phyloP scores from a whole-genome alignment of 2,329 filamentous ascomycete genomes.

The Thielaviopsis punctulata region DNA sequence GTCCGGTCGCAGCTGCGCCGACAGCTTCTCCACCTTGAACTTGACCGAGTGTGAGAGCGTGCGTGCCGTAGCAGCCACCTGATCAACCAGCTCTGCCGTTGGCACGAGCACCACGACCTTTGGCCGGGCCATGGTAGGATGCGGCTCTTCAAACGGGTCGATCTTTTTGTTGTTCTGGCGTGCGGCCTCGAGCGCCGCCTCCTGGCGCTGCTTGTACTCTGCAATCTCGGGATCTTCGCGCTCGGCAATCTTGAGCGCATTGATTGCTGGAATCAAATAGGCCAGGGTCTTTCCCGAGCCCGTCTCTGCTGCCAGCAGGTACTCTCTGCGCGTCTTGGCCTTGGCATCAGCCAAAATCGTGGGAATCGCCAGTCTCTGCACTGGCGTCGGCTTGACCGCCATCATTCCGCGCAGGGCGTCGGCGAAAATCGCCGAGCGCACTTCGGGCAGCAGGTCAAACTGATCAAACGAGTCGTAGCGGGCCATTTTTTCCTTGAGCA shows the following conservation, averaged over 20 bases:
- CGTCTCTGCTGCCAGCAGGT: constrained; percentile 83
- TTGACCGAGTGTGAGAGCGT: constrained; percentile 69
- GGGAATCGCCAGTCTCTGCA: constrained; percentile 80
- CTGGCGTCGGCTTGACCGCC: constrained; percentile 67
- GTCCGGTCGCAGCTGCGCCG: constrained; percentile 55
- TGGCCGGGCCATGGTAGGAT: constrained; percentile 62
- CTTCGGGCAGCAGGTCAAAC: constrained; percentile 53
- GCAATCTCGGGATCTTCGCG: constrained; percentile 39
- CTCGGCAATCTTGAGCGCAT: constrained; percentile 69
- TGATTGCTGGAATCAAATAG: constrained; percentile 69
- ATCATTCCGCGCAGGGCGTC: constrained; percentile 61
- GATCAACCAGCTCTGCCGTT: constrained; percentile 77
- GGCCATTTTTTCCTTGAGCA: constrained; percentile 37
- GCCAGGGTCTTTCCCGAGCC: constrained; percentile 94
- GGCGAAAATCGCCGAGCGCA: constrained; percentile 53
- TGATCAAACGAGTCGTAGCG: constrained; percentile 64
- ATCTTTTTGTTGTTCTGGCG: constrained; percentile 36
- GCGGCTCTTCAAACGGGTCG: constrained; percentile 52
- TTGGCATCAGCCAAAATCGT: constrained; percentile 45
- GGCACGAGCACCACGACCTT: constrained; percentile 76
- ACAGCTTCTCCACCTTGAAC: constrained; percentile 70
- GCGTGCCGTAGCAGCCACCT: constrained; percentile 71
- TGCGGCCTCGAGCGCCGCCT: constrained; percentile 38
- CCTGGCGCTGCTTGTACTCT: constrained; percentile 36
- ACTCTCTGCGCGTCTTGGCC: constrained; percentile 28